phyloP scores from a whole-genome alignment of 768 basidiomycete genomes.

The Mycena metata region DNA sequence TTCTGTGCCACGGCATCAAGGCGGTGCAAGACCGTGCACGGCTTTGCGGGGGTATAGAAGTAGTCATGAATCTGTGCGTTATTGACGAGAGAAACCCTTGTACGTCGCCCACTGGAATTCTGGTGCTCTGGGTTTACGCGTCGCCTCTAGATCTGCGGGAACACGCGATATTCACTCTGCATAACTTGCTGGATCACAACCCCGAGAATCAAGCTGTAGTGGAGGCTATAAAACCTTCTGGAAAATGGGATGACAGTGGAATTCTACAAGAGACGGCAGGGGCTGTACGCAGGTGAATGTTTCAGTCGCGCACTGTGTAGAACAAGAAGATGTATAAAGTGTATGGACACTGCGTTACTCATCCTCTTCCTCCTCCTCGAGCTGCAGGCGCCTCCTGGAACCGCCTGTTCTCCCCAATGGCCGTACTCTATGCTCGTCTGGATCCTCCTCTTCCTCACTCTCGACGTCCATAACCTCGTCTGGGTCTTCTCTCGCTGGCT shows the following conservation, averaged over 20 bases:
- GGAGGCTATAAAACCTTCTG: slow-evolving; percentile 74
- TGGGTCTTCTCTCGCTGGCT: slow-evolving; percentile 50
- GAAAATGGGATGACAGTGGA: slow-evolving; percentile 70
- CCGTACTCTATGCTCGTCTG: slow-evolving; percentile 75
- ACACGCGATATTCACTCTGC: slow-evolving; percentile 89
- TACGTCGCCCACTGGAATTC: slow-evolving; percentile 58
- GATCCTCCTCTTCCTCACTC: slow-evolving; percentile 79
- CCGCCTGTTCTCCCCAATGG: slow-evolving; percentile 62
- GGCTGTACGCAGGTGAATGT: slow-evolving; percentile 48
- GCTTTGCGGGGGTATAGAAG: slow-evolving; percentile 77
- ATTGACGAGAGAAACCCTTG: slow-evolving; percentile 94
- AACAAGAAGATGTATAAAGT: slow-evolving; percentile 32
- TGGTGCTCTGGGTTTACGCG: slow-evolving; percentile 29
- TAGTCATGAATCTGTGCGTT: slow-evolving; percentile 90
- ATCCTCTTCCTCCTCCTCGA: slow-evolving; percentile 68
- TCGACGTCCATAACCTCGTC: slow-evolving; percentile 78
- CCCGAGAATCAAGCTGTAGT: slow-evolving; percentile 85
- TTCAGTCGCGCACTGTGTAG: slow-evolving; percentile 35
- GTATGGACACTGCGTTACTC: slow-evolving; percentile 29
- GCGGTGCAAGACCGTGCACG: slow-evolving; percentile 83
- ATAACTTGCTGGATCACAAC: slow-evolving; percentile 83
- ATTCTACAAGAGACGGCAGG: slow-evolving; percentile 58
- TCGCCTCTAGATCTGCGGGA: slow-evolving; percentile 82
- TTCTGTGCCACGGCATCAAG: slow-evolving; percentile 74
- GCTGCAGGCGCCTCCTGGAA: slow-evolving; percentile 71